phyloP scores from a whole-genome alignment of 208 protist species.

The Leishmania tropica region DNA sequence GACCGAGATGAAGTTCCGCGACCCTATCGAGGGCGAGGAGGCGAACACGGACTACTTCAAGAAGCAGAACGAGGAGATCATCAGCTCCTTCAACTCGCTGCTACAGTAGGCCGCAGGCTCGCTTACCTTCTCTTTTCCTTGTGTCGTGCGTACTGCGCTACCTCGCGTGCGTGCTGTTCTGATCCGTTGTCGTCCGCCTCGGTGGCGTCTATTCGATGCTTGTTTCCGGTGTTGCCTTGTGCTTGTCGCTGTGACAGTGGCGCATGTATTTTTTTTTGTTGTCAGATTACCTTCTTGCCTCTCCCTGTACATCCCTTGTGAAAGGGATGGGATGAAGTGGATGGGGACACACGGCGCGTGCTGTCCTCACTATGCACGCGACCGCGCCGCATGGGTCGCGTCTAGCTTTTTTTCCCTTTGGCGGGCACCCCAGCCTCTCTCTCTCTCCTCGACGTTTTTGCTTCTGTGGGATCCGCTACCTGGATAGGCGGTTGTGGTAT shows the following conservation, averaged over 20 bases:
- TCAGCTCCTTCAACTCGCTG: constrained; percentile 81
- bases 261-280: not conserved
- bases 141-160: not conserved
- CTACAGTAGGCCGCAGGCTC: constrained; percentile 50
- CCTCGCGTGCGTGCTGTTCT: not conserved
- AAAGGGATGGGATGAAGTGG: not conserved
- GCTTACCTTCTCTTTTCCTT: not conserved
- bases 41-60: constrained; percentile 89
- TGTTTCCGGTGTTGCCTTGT: not conserved
- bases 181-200: not conserved
- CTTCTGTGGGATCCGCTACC: not conserved
- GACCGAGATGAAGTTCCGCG: constrained; percentile 94
- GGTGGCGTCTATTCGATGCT: not conserved
- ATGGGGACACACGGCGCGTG: not conserved
- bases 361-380: not conserved
- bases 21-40: constrained; percentile 85
- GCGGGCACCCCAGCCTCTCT: not conserved
- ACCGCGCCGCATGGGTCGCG: not conserved
- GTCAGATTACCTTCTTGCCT: not conserved
- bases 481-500: not conserved
- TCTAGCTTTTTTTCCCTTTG: not conserved
- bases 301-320: constrained; percentile 1
- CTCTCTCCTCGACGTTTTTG: not conserved
- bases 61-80: constrained; percentile 91
- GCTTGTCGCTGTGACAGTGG: not conserved